Evolutionary conservation across 225 moss, liverwort and hornwort species (phyloP).

Genomic region (Polytrichum commune): DNA sequence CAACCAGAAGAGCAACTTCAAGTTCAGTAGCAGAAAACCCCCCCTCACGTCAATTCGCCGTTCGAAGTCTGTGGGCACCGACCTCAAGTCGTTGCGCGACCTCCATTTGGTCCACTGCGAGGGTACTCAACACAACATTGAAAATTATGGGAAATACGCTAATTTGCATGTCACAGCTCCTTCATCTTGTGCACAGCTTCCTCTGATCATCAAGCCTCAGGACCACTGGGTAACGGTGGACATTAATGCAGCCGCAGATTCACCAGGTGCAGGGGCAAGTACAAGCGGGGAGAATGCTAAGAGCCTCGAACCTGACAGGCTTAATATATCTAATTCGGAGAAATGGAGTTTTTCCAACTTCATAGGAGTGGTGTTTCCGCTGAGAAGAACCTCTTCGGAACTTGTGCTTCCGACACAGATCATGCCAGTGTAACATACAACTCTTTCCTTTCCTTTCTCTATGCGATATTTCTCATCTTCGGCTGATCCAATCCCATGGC

Average conservation of each 20-base stretch:
- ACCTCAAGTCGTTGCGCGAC: conserved; percentile 27
- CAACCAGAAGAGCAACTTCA: too few species aligned
- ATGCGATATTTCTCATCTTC: too few species aligned
- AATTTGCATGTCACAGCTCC: too few species aligned
- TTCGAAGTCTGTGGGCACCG: conserved; percentile 30
- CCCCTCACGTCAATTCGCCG: conserved; percentile 16
- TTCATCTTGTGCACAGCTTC: neutral
- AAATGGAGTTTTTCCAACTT: conserved; percentile 37
- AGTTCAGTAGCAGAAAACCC: too few species aligned
- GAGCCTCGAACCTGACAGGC: neutral
- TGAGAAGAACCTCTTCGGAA: conserved; percentile 29
- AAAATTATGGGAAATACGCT: too few species aligned
- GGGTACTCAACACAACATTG: conserved; percentile 1
- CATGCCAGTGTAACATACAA: too few species aligned
- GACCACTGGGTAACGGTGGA: conserved; percentile 54
- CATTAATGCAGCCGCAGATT: conserved; percentile 13
- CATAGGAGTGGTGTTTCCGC: conserved; percentile 31
- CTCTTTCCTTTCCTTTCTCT: too few species aligned
- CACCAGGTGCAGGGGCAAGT: neutral
- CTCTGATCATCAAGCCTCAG: neutral
- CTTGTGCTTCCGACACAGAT: too few species aligned
- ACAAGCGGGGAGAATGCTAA: conserved; percentile 10
- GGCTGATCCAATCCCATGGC: too few species aligned
- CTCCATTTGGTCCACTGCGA: conserved; percentile 13
- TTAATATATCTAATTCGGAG: conserved; percentile 16